These are phyloP conservation scores for Panicum hallii DNA, from an alignment of 202 grass and related monocot genomes.

Conservation along the genomic window DNA sequence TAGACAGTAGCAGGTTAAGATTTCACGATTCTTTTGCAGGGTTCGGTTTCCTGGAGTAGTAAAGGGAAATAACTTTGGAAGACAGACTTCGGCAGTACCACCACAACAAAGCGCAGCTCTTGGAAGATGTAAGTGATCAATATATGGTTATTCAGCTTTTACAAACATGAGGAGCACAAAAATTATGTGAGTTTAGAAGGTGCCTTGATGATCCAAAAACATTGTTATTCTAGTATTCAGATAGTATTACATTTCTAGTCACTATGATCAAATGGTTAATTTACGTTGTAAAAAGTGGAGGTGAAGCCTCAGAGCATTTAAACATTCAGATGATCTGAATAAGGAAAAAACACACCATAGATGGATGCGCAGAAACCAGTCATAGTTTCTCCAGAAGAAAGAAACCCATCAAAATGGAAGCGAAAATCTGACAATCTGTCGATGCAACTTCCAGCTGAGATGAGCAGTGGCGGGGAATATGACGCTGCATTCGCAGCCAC, in stretches of 20 bases:
- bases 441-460: slow-evolving; percentile 44
- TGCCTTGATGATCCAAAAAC: not conserved
- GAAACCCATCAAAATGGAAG: not conserved
- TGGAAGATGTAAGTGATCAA: slow-evolving; percentile 52
- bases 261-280: slow-evolving; percentile 26
- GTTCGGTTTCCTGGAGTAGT: slow-evolving; percentile 49
- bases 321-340: slow-evolving; percentile 18
- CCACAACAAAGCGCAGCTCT: slow-evolving; percentile 29
- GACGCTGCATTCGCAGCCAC: slow-evolving; percentile 53
- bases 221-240: not conserved
- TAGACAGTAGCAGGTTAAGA: slow-evolving; percentile 20
- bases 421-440: slow-evolving; percentile 21
- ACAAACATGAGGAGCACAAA: not conserved
- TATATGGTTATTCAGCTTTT: not conserved
- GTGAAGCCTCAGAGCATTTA: slow-evolving; percentile 5
- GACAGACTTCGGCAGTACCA: not conserved
- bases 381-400: not conserved
- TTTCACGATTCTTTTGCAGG: slow-evolving; percentile 39
- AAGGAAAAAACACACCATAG: not conserved
- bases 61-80: slow-evolving; percentile 36
- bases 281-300: not conserved
- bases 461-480: slow-evolving; percentile 48
- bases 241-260: not conserved
- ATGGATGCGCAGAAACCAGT: slow-evolving; percentile 19
- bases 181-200: not conserved